Evolutionary conservation across 495 filamentous ascomycete genomes (phyloP).

Genomic region (Staphylotrichum longicolle): DNA sequence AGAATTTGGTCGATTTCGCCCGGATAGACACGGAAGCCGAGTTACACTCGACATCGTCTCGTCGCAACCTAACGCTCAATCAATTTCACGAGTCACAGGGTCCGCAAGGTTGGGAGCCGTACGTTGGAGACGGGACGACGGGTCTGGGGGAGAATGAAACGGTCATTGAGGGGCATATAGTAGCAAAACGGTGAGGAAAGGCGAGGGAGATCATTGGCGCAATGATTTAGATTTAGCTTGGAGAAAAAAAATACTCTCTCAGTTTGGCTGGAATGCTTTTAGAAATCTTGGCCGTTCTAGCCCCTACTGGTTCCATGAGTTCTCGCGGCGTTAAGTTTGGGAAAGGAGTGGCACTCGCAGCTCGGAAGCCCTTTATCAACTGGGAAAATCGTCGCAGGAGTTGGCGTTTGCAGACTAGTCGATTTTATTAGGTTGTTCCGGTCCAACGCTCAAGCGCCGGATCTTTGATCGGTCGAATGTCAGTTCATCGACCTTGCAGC

Average conservation of each 20-base stretch:
- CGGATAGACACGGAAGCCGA: neutral
- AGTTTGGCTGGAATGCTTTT: no score
- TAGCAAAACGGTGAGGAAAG: neutral
- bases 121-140: slow-evolving; percentile 20
- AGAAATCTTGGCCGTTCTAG: no score
- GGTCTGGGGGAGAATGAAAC: slow-evolving; percentile 19
- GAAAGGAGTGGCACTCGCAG: no score
- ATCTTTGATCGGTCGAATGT: no score
- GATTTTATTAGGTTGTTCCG: no score
- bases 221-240: neutral
- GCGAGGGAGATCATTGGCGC: neutral
- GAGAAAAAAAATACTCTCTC: neutral
- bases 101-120: slow-evolving; percentile 17
- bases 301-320: no score
- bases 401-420: no score
- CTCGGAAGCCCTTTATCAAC: no score
- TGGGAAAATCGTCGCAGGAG: no score
- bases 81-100: neutral
- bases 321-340: no score
- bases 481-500: no score
- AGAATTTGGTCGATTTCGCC: slow-evolving; percentile 18
- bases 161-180: slow-evolving; percentile 4
- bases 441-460: no score
- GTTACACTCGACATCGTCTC: neutral
- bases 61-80: neutral